A percentile compares a stretch with the other conserved stretches of the same genome.
These are phyloP conservation scores for Bryum argenteum DNA, from an alignment of 225 moss, liverwort and hornwort species.

Conservation along the genomic window DNA sequence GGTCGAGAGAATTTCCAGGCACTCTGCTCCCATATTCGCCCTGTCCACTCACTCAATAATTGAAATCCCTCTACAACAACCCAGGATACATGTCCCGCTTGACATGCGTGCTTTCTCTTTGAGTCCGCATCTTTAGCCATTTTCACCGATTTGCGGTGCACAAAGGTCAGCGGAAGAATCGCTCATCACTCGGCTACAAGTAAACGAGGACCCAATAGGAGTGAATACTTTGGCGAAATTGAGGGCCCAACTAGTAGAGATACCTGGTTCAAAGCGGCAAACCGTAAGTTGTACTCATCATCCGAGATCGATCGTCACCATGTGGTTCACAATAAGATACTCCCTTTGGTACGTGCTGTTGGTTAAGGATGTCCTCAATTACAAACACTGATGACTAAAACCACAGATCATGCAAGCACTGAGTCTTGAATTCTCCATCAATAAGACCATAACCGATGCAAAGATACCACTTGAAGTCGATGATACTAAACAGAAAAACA, in stretches of 20 bases:
- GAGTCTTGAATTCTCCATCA: background rate
- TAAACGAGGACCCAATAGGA: background rate
- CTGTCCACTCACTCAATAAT: slow-evolving; percentile 98
- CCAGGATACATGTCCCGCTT: slow-evolving; percentile 90
- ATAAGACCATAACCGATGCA: background rate
- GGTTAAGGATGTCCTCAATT: slow-evolving; percentile 53
- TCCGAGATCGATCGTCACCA: slow-evolving; percentile 68
- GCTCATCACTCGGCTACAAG: slow-evolving; percentile 1
- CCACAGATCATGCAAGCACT: background rate
- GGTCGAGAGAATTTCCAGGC: slow-evolving; percentile 99
- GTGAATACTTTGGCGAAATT: background rate
- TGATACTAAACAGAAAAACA: too few relatives aligned
- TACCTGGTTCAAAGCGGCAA: slow-evolving; percentile 87
- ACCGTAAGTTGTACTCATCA: slow-evolving; percentile 85
- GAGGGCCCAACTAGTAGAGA: background rate
- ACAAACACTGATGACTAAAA: background rate
- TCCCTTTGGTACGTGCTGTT: slow-evolving; percentile 86
- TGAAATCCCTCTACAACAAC: slow-evolving; percentile 96
- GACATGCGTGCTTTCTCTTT: slow-evolving; percentile 57
- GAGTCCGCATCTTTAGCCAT: slow-evolving; percentile 76
- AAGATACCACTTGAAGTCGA: too few relatives aligned
- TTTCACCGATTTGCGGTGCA: slow-evolving; percentile 82
- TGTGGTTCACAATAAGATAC: slow-evolving; percentile 83
- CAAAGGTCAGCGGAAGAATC: slow-evolving; percentile 13
- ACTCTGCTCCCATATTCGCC: slow-evolving; percentile 98